These are phyloP conservation scores for Pyrus pyrifolia DNA, from an alignment of 306 rosid species.

Conservation along the genomic window DNA sequence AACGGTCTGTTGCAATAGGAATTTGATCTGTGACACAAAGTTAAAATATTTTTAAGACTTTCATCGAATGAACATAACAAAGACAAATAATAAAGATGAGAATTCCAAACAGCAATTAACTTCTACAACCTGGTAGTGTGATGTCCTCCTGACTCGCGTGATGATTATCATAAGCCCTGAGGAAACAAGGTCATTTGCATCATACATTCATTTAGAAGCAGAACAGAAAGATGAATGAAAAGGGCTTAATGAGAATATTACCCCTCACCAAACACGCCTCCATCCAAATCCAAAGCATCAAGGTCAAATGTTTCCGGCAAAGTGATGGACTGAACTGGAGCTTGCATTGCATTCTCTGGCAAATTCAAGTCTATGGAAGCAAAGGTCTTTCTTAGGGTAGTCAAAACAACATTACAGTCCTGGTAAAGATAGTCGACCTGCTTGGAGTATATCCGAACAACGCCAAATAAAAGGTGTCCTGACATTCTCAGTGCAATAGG, in stretches of 20 bases:
- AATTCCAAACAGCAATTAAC: neutral
- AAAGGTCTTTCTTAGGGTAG: constrained; percentile 39
- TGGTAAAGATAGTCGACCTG: constrained; percentile 63
- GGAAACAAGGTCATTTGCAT: constrained; percentile 8
- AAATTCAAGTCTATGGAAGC: constrained; percentile 38
- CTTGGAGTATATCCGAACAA: constrained; percentile 84
- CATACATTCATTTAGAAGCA: neutral
- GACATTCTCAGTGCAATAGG: constrained; percentile 86
- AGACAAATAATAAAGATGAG: neutral
- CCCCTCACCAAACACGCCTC: constrained; percentile 27
- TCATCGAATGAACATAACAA: neutral
- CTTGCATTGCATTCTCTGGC: constrained; percentile 67
- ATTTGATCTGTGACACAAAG: constrained; percentile 45
- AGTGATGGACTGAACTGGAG: constrained; percentile 61
- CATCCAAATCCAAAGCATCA: constrained; percentile 45
- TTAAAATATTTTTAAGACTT: neutral
- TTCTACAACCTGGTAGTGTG: constrained; percentile 49
- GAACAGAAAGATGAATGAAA: neutral
- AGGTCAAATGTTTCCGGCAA: constrained; percentile 62
- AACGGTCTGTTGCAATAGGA: constrained; percentile 34
- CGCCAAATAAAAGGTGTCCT: constrained; percentile 73
- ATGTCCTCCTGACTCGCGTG: constrained; percentile 55
- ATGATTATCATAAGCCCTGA: constrained; percentile 52
- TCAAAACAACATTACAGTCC: constrained; percentile 50
- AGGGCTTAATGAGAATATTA: constrained; percentile 12